These are phyloP conservation scores for Coemansia sp. DNA, from an alignment of 192 early-diverging fungal species.

Conservation along the genomic window DNA sequence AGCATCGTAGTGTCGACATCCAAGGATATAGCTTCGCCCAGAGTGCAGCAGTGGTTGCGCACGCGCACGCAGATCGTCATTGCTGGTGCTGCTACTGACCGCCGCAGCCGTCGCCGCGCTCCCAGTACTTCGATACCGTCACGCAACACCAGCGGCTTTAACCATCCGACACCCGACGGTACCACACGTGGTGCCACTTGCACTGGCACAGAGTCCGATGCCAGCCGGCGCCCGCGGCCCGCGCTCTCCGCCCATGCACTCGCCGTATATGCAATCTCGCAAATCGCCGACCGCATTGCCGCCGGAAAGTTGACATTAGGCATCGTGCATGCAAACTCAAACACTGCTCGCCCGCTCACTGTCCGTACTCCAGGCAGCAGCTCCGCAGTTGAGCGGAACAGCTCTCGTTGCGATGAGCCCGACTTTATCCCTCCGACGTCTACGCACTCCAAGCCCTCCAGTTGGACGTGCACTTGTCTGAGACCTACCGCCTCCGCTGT, in stretches of 20 bases:
- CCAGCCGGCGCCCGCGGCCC: constrained; percentile 13
- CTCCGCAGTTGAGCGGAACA: constrained; percentile 35
- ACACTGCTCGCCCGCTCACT: constrained; percentile 17
- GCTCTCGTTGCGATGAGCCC: constrained; percentile 36
- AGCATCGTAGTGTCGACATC: constrained; percentile 55
- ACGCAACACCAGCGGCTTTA: constrained; percentile 55
- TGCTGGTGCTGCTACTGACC: constrained; percentile 40
- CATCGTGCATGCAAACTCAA: constrained; percentile 50
- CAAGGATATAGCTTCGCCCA: constrained; percentile 49
- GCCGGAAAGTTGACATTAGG: constrained; percentile 54
- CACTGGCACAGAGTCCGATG: constrained; percentile 25
- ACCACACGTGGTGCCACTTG: constrained; percentile 50
- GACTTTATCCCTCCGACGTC: constrained; percentile 33
- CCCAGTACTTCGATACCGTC: constrained; percentile 48
- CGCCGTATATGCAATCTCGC: constrained; percentile 44
- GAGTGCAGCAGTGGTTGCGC: constrained; percentile 55
- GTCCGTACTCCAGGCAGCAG: constrained; percentile 32
- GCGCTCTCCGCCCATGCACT: constrained; percentile 37
- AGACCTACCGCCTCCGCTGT: constrained; percentile 33
- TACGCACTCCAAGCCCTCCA: constrained; percentile 55
- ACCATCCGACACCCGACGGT: constrained; percentile 53
- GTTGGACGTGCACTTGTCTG: constrained; percentile 44
- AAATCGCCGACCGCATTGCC: constrained; percentile 53
- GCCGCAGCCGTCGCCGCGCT: constrained; percentile 39
- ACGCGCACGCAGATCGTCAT: constrained; percentile 57